Evolutionary conservation across 2,329 filamentous ascomycete species (phyloP), one percentile per base, ranked within the genome.

Genomic region (Botrytis sinoallii): DNA sequence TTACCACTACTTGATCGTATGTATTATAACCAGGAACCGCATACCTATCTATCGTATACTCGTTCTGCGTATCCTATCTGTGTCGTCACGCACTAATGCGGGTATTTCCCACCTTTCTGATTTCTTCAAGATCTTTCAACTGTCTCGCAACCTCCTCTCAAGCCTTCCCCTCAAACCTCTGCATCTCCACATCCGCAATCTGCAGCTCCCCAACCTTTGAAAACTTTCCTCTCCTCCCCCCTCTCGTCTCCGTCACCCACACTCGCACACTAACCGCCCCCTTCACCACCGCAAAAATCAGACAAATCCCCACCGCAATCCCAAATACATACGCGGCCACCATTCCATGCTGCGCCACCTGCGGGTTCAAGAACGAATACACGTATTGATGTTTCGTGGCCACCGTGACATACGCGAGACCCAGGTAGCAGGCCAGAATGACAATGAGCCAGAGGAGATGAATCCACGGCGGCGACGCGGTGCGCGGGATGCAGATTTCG

Each of bases 331-430:
- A 80, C 40, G 72, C 79, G 0, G 75, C 78, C 3, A 79, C 77
- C 10, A 66, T 66, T 0, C 71, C 74, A 35, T 77, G 74, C 74
- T 8, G 75, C 74, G 12, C 77, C 69, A 3, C 77, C 73, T 60
- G 44, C 1, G 89, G 86, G 80, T 97, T 86, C n/a, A 97, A 87
- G 83, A 97, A 97, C 74, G 79, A 81, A 83, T 97, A 97, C 0
- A 92, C 87, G 81, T 95, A 97, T 81, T 91, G 93, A 4, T 88
- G 88, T 81, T 94, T 85, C 0, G 90, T 90, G 7, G 88, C 88
- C 75, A 88, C 83, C 0, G 92, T 95, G 35, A 96, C 78, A 82
- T 93, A 97, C 1, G 93, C 93, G 25, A 97, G 83, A 0, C 84
- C 88, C 18, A 95, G 86, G 81, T 97, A 97, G 6, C 91, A 83